Evolutionary conservation across 2,329 filamentous ascomycete genomes (phyloP).

Genomic region (Alternaria arbusti): DNA sequence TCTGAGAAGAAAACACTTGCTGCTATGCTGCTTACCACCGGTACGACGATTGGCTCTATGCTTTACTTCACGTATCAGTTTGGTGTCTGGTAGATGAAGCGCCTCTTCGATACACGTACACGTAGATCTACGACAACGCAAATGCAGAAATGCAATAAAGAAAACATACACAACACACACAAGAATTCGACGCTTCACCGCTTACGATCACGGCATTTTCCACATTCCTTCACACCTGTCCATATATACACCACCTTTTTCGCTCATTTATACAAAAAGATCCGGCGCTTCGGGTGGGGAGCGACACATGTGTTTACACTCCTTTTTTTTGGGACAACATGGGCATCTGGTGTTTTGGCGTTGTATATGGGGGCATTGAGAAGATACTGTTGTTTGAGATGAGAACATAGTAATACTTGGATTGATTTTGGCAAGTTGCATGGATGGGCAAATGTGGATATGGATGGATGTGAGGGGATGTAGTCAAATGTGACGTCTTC

Average conservation of each 20-base stretch:
- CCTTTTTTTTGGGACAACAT: no score
- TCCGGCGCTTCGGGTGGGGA: neutral
- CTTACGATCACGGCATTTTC: constrained; percentile 31
- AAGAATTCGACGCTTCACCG: constrained; percentile 1
- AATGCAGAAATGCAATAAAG: no score
- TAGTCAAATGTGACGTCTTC: no score
- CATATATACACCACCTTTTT: no score
- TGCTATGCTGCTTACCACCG: constrained; percentile 62
- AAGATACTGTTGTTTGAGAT: no score
- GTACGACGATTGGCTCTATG: constrained; percentile 65
- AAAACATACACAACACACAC: no score
- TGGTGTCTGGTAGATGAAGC: constrained; percentile 46
- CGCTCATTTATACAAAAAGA: constrained; percentile 14
- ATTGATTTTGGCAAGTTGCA: no score
- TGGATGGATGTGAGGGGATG: neutral
- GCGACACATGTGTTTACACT: no score
- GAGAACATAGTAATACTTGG: no score
- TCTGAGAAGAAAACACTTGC: constrained; percentile 62
- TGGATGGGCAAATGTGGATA: no score
- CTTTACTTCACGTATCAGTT: constrained; percentile 58
- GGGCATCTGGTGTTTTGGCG: neutral
- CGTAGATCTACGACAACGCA: neutral
- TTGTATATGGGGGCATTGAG: no score
- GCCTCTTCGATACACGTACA: neutral
- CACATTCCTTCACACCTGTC: constrained; percentile 31